A percentile compares a stretch with the other conserved stretches of the same genome.
These are phyloP conservation scores for Phytophthora gonapodyides DNA, from an alignment of 352 stramenopile genomes.

Conservation along the genomic window DNA sequence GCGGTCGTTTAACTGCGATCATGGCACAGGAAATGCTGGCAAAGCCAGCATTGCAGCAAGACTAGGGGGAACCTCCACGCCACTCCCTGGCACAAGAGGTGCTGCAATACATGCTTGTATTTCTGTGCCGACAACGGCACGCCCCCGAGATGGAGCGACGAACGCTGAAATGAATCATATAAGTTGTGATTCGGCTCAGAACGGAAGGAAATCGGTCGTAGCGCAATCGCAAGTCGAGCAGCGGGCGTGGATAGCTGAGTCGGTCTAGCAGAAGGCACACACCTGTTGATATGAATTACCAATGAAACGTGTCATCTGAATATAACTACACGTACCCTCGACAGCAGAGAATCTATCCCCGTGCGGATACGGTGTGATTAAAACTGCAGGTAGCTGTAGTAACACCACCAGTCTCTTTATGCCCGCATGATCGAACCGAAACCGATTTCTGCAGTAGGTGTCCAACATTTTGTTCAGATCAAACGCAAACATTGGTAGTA, in stretches of 20 bases:
- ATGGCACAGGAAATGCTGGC: slow-evolving; percentile 1
- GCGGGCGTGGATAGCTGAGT: background rate
- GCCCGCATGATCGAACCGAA: slow-evolving; percentile 6
- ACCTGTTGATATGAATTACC: background rate
- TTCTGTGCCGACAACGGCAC: no score
- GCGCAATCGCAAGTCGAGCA: background rate
- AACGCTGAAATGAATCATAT: slow-evolving; percentile 1
- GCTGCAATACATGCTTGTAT: no score
- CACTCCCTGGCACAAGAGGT: background rate
- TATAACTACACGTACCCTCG: background rate
- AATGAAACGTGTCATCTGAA: background rate
- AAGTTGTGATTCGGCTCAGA: slow-evolving; percentile 2
- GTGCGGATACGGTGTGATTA: background rate
- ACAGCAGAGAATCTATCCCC: slow-evolving; percentile 1
- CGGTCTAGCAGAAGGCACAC: slow-evolving; percentile 3
- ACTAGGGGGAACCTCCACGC: background rate
- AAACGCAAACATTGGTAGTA: slow-evolving; percentile 6
- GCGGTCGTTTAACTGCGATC: background rate
- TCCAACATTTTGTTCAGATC: slow-evolving; percentile 11
- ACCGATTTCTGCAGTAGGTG: slow-evolving; percentile 3
- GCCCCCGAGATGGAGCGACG: no score
- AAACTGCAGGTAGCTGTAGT: background rate
- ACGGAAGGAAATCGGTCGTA: slow-evolving; percentile 2
- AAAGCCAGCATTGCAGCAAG: background rate
- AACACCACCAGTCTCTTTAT: slow-evolving; percentile 2